Conservation (phyloP, 495 filamentous ascomycete genomes). For the Bombardia bombarda region DNA sequence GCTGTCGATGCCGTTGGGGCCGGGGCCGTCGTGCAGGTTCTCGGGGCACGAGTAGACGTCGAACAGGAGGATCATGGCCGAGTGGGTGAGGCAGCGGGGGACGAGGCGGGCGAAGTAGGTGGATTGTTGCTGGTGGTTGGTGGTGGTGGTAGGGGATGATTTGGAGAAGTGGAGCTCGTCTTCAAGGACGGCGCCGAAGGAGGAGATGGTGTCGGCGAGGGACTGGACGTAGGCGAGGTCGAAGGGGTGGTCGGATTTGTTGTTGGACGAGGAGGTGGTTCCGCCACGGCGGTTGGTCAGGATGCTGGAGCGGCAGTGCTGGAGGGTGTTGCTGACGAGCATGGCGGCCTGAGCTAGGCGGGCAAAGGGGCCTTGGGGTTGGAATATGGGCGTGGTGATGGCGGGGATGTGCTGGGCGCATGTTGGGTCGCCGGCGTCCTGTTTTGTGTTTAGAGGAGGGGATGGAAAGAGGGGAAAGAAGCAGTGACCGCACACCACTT, state of each 20-base stretch:
- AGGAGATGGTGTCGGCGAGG: constrained; percentile 7
- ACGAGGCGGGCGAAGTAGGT: constrained; percentile 6
- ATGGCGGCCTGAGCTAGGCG: constrained; percentile 30
- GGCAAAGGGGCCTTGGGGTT: constrained; percentile 27
- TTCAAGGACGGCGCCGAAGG: constrained; percentile 9
- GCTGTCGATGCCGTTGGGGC: constrained; percentile 1
- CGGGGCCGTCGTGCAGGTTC: constrained; percentile 12
- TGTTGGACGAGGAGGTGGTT: background rate
- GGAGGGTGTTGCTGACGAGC: constrained; percentile 20
- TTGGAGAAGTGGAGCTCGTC: background rate
- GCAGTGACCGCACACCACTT: too few species aligned
- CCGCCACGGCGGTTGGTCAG: background rate
- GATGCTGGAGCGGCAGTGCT: constrained; percentile 11
- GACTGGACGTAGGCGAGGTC: constrained; percentile 3
- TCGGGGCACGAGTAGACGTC: constrained; percentile 21
- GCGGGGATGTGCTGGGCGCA: constrained; percentile 6
- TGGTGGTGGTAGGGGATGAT: background rate
- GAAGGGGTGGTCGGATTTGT: constrained; percentile 1
- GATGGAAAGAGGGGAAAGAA: constrained; percentile 1
- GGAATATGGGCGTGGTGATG: constrained; percentile 13
- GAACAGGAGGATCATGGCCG: constrained; percentile 12
- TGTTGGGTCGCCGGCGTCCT: constrained; percentile 24
- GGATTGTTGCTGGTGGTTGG: background rate
- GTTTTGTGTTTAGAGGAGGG: background rate
- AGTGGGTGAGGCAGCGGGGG: constrained; percentile 9